Evolutionary conservation across 1,284 basidiomycete species (phyloP), one percentile per base, ranked within the genome.

Genomic region (Heterobasidion annosum): DNA sequence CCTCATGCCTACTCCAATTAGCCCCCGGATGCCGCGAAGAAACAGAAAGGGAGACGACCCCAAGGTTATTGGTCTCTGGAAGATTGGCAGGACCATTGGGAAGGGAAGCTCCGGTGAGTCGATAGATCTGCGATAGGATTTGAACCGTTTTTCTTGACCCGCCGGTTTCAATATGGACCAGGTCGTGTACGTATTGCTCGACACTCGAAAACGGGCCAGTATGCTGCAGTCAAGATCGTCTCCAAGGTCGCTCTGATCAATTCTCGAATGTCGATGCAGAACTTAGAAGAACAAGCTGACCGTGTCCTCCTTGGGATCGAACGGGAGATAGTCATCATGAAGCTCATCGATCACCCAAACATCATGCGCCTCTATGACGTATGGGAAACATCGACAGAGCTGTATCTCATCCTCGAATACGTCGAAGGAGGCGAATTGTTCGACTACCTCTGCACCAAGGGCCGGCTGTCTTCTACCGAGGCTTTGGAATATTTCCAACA

Each of bases 311-410:
- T 92, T 48, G 86, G 88, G 48, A 88, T 98, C 60, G 94, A 98
- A 70, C 83, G 95, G 59, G 97, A 99, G 71, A 98, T 99, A 58
- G 93, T 98, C 62, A 91, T 99, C 68, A 98, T 99, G 96, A 98
- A 98, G 70, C 85, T 99, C 57, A 91, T 99, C 64, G 91, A 97
- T 63, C 96, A 99, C 67, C 95, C 96, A 1, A 98, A 98, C 70
- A 85, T 99, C 59, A 82, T 93, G 76, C 87, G 86, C 52, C 80
- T 99, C 45, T 96, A 95, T 74, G 96, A 99, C 66, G 96, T 99
- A 57, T 98, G 93, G 89, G 95, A 99, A 73, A 97, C 93, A 0
- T 89, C 87, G 3, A 84, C 83, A 51, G 88, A 95, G 59, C 82
- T 98, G 62, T 96, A 82, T 69, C 85, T 99, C 56, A 88, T 99